These are phyloP conservation scores for Camellia lanceoleosa DNA, from an alignment of 148 eudicot species.

Conservation along the genomic window DNA sequence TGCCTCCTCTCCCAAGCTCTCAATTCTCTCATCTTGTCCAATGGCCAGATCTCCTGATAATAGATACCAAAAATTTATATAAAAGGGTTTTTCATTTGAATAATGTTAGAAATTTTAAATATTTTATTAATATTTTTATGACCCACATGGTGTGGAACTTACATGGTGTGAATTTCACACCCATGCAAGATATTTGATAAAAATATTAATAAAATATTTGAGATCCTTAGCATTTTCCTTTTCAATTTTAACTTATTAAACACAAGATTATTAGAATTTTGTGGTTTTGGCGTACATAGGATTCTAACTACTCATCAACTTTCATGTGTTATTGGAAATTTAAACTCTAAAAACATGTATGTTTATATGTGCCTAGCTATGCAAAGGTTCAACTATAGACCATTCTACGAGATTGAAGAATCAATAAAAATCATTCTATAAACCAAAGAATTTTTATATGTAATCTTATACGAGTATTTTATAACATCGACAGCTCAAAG, in stretches of 20 bases:
- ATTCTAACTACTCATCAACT: background rate
- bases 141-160: too few relatives aligned
- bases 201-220: too few relatives aligned
- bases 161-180: too few relatives aligned
- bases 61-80: too few relatives aligned
- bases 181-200: too few relatives aligned
- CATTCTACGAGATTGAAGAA: conserved; percentile 4
- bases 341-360: background rate
- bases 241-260: background rate
- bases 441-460: background rate
- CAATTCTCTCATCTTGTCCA: too few relatives aligned
- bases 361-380: background rate
- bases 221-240: too few relatives aligned
- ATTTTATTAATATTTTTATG: too few relatives aligned
- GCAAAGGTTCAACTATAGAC: background rate
- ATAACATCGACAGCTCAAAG: conserved; percentile 18
- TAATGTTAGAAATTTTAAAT: too few relatives aligned
- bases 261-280: background rate
- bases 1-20: too few relatives aligned
- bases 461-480: background rate
- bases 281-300: background rate
- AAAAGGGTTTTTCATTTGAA: too few relatives aligned
- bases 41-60: too few relatives aligned
- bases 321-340: background rate
- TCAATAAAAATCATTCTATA: background rate